Evolutionary conservation across 352 stramenopile genomes (phyloP), one percentile per base, ranked within the genome.

Genomic region (Blastocystis sp.): DNA sequence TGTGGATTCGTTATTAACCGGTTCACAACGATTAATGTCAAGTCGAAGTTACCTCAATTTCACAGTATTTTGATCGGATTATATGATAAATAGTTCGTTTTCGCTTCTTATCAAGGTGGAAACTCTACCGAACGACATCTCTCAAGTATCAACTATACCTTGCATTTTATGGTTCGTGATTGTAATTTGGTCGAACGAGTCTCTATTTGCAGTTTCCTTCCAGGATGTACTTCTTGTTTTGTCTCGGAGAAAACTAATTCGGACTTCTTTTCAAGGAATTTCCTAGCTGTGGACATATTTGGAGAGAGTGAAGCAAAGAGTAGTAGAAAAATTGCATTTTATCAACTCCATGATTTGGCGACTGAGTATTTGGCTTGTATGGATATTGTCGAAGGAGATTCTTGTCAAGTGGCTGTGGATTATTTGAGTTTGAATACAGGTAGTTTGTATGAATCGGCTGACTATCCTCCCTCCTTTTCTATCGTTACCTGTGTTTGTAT

Each of bases 311-410:
- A n/a, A 14, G 29, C 39, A 9, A 46, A 46, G 9, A 46, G 39
- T 9, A 46, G 9, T 43, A 43, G 39, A n/a, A 43, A 73, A 16
- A 73, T 39, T 14, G 27, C 12, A 39, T 80, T 80, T 16, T 12
- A 43, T 27, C 61, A 35, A 21, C 12, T 80, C 11, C 29, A 58
- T 32, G 21, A n/a, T n/a, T 16, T 21, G 9, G n/a, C 69, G 4
- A 12, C 69, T 19, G 32, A 80, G 19, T 58, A 63, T 42, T 80
- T 80, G 35, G 39, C 21, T 27, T 80, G 69, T 37, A 39, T 42
- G 42, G 21, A 61, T 19, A 37, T 29, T 19, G 21, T 42, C 1
- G 42, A 61, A 14, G 69, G 19, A 27, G 21, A 63, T 12, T 27
- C 35, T 27, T 80, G 69, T 5, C 24, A 14, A 32, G 43, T 3